phyloP scores from a whole-genome alignment of 306 rosid genomes.

The Fragaria vesca region DNA sequence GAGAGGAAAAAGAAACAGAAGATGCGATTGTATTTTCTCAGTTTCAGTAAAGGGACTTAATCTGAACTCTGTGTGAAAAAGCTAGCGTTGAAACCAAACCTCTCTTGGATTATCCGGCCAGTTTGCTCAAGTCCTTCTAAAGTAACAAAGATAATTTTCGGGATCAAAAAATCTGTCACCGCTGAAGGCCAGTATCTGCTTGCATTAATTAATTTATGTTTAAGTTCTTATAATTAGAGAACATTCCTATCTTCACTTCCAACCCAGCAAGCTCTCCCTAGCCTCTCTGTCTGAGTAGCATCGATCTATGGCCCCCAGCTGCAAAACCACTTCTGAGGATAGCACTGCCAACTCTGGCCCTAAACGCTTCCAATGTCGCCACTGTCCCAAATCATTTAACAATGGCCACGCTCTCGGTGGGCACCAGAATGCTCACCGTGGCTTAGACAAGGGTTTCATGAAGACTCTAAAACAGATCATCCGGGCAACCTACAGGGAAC shows the following conservation, averaged over 20 bases:
- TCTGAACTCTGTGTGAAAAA: not conserved
- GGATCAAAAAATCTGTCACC: not conserved
- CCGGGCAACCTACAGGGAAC: not conserved
- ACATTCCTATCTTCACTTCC: not conserved
- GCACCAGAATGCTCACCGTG: not conserved
- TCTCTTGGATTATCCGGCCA: not conserved
- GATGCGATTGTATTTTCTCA: not conserved
- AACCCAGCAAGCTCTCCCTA: not conserved
- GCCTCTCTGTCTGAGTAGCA: not conserved
- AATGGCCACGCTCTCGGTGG: not conserved
- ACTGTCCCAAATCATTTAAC: not conserved
- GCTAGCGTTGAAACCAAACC: not conserved
- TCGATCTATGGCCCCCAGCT: not conserved
- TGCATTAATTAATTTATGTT: not conserved
- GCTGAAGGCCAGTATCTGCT: not conserved
- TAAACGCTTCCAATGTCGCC: not conserved
- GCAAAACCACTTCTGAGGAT: not conserved
- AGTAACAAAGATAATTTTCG: no score
- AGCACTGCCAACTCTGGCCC: not conserved
- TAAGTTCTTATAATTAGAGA: not conserved
- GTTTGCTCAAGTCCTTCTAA: no score
- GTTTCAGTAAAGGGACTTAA: not conserved
- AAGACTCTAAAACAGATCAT: not conserved
- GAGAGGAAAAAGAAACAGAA: not conserved
- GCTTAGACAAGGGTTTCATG: not conserved